Base-by-base conservation (phyloP, 352 stramenopile species). In the Globisporangium iwayamae region DNA sequence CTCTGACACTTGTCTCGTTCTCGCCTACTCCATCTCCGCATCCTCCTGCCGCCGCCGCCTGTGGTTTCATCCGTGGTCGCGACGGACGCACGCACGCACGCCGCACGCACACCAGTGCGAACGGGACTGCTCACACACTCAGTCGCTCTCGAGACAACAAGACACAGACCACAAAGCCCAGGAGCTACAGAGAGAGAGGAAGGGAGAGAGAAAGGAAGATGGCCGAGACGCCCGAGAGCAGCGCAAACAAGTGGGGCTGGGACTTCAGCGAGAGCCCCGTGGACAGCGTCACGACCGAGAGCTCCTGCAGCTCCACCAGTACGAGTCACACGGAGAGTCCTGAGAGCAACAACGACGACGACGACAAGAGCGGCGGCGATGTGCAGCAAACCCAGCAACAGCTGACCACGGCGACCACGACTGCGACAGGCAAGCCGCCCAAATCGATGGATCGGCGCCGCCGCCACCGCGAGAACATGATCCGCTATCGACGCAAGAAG, bases 401-500 rank as follows among this genome's bases (percentile, higher is more conserved):
- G 41, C 38, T 13, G 38, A 43, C 38, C 13, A 43, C 38, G 11
- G 38, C 38, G 38, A 43, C 38, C 11, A 7, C 43, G 18, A 16
- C 38, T 45, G 38, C 36, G 41, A 59, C 47, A 13, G 50, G 6
- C 10, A 30, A 22, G 13, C 8, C 9, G 0, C 16, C 20, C 54
- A 50, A 48, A 36, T 5, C 34, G 10, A 39, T 34, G n/a, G 20
- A 34, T 7, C 22, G 25, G 14, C 68, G 68, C 9, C 65, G 75
- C 48, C 70, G 75, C n/a, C 73, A 80, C 61, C 73, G 73, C 18
- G 73, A 80, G 63, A 80, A 80, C 60, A 80, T 80, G 70, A 66
- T 80, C 25, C 73, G 74, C 57, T 80, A 78, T 65, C 65, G 70
- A 3, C 70, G 59, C 36, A 80, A 80, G 70, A 80, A 80, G 68